Evolutionary conservation across 192 early-diverging fungal genomes (phyloP).

Genomic region (Phycomyces blakesleeanus): DNA sequence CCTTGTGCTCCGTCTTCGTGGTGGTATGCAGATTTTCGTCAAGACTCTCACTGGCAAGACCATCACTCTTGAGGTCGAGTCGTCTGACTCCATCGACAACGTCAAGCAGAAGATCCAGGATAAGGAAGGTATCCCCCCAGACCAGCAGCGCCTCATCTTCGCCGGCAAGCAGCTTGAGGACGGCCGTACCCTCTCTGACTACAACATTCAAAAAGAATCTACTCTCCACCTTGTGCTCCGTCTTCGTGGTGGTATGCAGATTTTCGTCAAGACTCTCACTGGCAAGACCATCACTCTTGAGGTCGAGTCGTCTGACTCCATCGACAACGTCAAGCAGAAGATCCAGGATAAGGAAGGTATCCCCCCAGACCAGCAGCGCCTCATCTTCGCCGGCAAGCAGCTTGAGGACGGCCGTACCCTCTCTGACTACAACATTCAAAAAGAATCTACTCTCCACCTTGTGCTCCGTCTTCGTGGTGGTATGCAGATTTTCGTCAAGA

Average conservation of each 20-base stretch:
- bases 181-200: conserved; percentile 54
- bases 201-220: conserved; percentile 63
- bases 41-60: conserved; percentile 86
- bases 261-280: conserved; percentile 84
- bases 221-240: conserved; percentile 58
- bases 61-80: conserved; percentile 80
- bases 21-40: conserved; percentile 39
- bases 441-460: conserved; percentile 75
- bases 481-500: conserved; percentile 61
- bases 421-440: conserved; percentile 77
- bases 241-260: conserved; percentile 67
- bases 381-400: conserved; percentile 81
- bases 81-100: conserved; percentile 61
- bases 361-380: conserved; percentile 78
- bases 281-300: conserved; percentile 97
- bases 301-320: conserved; percentile 71
- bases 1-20: conserved; percentile 24
- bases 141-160: conserved; percentile 67
- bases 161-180: conserved; percentile 70
- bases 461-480: conserved; percentile 81
- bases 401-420: conserved; percentile 73
- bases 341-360: conserved; percentile 97
- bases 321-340: conserved; percentile 83
- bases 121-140: conserved; percentile 67
- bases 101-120: conserved; percentile 73